Conservation (phyloP, 164 flowering plant genomes). For the Magnolia changhungtana region DNA sequence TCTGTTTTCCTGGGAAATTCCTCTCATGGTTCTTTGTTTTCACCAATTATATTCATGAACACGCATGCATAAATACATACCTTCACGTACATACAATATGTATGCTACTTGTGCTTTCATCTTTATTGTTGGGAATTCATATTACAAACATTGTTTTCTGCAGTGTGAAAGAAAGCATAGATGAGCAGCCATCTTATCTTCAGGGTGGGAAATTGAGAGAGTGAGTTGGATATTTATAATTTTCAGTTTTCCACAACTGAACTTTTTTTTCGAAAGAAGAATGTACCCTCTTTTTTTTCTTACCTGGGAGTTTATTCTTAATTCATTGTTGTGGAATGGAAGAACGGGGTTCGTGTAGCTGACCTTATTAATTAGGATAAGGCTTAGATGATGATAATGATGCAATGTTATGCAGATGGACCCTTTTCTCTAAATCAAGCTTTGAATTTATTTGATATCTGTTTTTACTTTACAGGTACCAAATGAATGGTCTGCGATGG, state of each 20-base stretch:
- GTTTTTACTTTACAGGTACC: constrained; percentile 58
- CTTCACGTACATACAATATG: not conserved
- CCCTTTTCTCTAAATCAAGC: not conserved
- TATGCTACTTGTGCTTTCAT: not conserved
- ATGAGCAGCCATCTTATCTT: constrained; percentile 75
- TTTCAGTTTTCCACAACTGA: not conserved
- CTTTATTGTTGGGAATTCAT: not conserved
- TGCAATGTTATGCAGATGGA: no score
- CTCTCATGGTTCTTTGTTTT: no score
- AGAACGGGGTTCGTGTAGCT: constrained; percentile 23
- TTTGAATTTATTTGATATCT: not conserved
- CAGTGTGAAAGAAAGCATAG: constrained; percentile 89
- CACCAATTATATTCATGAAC: not conserved
- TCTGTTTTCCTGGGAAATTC: not conserved
- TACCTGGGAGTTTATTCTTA: not conserved
- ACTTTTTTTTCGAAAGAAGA: not conserved
- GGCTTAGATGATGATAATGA: no score
- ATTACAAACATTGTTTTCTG: constrained; percentile 20
- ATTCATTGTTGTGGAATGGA: not conserved
- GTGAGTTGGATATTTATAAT: constrained; percentile 44
- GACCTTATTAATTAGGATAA: constrained; percentile 40
- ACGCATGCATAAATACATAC: no score
- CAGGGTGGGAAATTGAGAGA: constrained; percentile 91
- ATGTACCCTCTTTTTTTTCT: not conserved
- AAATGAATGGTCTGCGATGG: constrained; percentile 98